Evolutionary conservation across 2,329 filamentous ascomycete species (phyloP).

Genomic region (Xylaria sp.): DNA sequence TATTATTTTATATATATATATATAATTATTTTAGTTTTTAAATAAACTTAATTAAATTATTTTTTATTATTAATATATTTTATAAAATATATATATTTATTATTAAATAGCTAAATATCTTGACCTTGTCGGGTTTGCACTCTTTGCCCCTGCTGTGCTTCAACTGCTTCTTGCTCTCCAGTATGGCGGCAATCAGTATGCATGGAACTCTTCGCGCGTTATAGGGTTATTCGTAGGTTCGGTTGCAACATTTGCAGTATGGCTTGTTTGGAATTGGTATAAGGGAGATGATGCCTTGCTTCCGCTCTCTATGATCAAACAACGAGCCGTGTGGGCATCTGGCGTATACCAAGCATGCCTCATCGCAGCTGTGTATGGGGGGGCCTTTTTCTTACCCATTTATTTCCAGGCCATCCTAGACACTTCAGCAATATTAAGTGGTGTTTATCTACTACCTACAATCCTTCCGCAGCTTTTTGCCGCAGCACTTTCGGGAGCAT

Average conservation of each 20-base stretch:
- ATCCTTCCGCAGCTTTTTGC: no score
- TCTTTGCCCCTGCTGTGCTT: slow-evolving; percentile 43
- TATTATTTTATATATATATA: no score
- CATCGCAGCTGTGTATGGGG: slow-evolving; percentile 23
- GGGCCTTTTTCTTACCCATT: slow-evolving; percentile 35
- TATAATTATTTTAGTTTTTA: no score
- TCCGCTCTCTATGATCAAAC: slow-evolving; percentile 32
- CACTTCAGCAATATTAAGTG: slow-evolving; percentile 29
- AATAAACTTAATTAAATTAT: no score
- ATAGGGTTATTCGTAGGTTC: slow-evolving; percentile 47
- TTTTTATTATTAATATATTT: no score
- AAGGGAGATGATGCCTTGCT: slow-evolving; percentile 49
- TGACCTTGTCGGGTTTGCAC: slow-evolving; percentile 40
- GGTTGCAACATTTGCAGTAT: slow-evolving; percentile 36
- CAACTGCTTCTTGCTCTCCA: slow-evolving; percentile 54
- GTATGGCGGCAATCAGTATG: slow-evolving; percentile 48
- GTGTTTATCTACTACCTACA: slow-evolving; percentile 36
- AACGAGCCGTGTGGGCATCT: slow-evolving; percentile 24
- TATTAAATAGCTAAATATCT: no score
- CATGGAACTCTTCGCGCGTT: slow-evolving; percentile 45
- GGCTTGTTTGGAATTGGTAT: slow-evolving; percentile 44
- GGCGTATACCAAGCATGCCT: slow-evolving; percentile 32
- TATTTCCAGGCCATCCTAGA: slow-evolving; percentile 39
- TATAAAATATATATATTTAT: no score
- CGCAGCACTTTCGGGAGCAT: no score